These are phyloP conservation scores for Saturnispora saitoi DNA, from an alignment of 805 yeast species.

Conservation along the genomic window DNA sequence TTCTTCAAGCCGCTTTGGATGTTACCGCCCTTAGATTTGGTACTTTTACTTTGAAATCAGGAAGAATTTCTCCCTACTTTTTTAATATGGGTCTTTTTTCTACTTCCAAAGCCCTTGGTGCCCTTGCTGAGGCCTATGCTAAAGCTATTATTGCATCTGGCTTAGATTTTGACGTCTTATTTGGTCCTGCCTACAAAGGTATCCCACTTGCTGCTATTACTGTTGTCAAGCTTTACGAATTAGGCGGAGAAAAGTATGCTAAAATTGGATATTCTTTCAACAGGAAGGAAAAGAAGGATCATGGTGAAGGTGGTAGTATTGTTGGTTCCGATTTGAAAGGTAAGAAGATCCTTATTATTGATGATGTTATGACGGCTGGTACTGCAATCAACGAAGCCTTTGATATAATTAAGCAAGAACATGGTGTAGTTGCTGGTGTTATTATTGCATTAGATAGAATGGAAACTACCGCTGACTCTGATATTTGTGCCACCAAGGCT, in stretches of 20 bases:
- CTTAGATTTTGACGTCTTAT: constrained; percentile 78
- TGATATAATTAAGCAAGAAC: constrained; percentile 57
- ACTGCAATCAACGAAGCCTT: constrained; percentile 96
- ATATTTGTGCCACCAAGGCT: constrained; percentile 70
- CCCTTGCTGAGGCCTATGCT: constrained; percentile 83
- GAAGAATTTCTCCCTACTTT: constrained; percentile 91
- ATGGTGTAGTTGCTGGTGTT: constrained; percentile 73
- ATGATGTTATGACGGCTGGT: constrained; percentile 98
- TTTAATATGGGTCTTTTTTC: constrained; percentile 88
- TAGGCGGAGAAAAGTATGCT: constrained; percentile 71
- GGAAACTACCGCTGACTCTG: constrained; percentile 64
- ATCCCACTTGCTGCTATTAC: constrained; percentile 92
- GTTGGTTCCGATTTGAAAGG: constrained; percentile 75
- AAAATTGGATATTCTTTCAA: constrained; percentile 84
- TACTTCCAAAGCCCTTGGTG: constrained; percentile 70
- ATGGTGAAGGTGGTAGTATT: constrained; percentile 95
- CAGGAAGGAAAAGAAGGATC: constrained; percentile 94
- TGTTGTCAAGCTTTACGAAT: constrained; percentile 83
- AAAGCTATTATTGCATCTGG: constrained; percentile 75
- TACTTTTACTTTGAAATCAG: constrained; percentile 80
- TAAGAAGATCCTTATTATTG: constrained; percentile 76
- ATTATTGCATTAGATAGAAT: constrained; percentile 93
- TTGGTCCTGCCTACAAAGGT: constrained; percentile 98
- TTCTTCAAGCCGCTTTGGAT: constrained; percentile 75
- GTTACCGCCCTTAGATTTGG: constrained; percentile 84